Evolutionary conservation across 139 green algal species (phyloP).

Genomic region (Chlorella sorokiniana): DNA sequence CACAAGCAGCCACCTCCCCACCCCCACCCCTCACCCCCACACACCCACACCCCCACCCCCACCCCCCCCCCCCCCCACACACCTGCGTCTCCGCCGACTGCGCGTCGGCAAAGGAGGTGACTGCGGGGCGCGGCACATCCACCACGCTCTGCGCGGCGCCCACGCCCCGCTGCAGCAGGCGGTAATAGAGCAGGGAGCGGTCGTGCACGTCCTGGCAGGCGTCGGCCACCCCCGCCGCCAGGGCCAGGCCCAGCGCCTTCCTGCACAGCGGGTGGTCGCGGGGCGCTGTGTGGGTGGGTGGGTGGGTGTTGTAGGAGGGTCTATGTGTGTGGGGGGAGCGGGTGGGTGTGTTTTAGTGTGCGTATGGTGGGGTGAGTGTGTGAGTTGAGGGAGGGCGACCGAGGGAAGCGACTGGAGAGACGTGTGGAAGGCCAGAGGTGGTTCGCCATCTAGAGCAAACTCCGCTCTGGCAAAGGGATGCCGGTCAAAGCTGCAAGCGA

Average conservation of each 20-base stretch:
- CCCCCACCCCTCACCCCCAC: too few relatives aligned
- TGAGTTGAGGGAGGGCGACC: too few relatives aligned
- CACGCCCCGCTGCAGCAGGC: conserved; percentile 74
- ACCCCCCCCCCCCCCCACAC: not conserved
- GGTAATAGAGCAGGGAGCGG: conserved; percentile 90
- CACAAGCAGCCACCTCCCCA: too few relatives aligned
- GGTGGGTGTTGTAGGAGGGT: too few relatives aligned
- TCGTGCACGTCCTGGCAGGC: conserved; percentile 86
- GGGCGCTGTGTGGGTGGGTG: not conserved
- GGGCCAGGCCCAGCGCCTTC: conserved; percentile 57
- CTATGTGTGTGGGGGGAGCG: too few relatives aligned
- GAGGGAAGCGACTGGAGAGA: too few relatives aligned
- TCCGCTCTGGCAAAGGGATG: too few relatives aligned
- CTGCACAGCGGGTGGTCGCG: not conserved
- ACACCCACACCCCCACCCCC: not conserved
- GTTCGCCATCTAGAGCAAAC: too few relatives aligned
- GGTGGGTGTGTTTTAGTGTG: too few relatives aligned
- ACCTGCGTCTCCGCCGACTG: conserved; percentile 62
- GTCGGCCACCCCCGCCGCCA: conserved; percentile 71
- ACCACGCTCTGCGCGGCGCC: conserved; percentile 61
- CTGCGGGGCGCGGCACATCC: conserved; percentile 14
- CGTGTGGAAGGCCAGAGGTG: too few relatives aligned
- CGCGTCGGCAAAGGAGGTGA: conserved; percentile 61
- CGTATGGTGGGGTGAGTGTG: too few relatives aligned
- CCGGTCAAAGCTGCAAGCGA: too few relatives aligned